Evolutionary conservation across 108 stramenopile species (phyloP), one percentile per base, ranked within the genome.

Genomic region (Nitzschia palea): DNA sequence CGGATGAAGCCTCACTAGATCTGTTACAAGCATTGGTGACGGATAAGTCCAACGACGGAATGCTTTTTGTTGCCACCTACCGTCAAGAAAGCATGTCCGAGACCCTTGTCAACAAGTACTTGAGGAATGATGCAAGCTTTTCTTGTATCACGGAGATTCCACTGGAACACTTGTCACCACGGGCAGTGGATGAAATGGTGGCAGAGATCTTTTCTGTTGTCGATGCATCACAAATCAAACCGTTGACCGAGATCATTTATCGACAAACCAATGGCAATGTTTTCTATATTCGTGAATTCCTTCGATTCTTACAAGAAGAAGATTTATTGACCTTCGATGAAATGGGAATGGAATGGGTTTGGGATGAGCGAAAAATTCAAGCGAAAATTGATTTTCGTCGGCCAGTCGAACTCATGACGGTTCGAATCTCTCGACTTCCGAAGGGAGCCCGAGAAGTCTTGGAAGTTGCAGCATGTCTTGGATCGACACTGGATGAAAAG

Each of bases 221-320:
- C 9, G 26, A 67, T 44, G 34, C 65, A 37, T 23, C 2, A 0
- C 48, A 65, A 48, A 48, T 48, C 72, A 57, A 65, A n/a, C 56
- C 72, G 10, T 40, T 73, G 33, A 65, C 64, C 12, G 64, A 65
- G 8, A 57, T 45, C 17, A 57, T 73, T 28, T 73, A 33, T 55
- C 23, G 54, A 50, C 82, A 80, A 66, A 88, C 87, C 4, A 20
- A 45, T 12, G 87, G 87, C 23, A 85, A 85, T 64, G 71, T 80
- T 2, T 82, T 84, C 36, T 89, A 85, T 64, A 72, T 68, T 4
- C 52, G 76, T 20, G 74, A 83, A 44, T 86, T 80, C 55, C 28
- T 89, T 2, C n/a, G 50, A 14, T 66, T 69, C 22, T 56, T 89
- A 5, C 67, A 71, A 15, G 66, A 80, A 42, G 56, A 73, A 48